Percentiles rank a stretch among this genome's conserved stretches.
These are phyloP conservation scores for Glomus cerebriforme DNA, from an alignment of 192 early-diverging fungal genomes.

Conservation along the genomic window DNA sequence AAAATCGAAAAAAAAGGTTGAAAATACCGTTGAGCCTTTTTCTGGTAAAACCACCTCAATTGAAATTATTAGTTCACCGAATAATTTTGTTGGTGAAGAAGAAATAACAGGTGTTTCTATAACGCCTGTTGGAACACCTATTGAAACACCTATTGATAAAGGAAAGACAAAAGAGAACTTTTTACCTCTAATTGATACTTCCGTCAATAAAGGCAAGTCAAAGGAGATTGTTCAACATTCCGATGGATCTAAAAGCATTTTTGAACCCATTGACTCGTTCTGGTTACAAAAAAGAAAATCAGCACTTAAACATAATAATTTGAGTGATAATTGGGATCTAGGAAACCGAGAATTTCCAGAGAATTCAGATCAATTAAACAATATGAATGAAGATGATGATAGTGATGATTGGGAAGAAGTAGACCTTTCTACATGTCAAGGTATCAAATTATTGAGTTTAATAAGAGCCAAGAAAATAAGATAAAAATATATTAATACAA, in stretches of 20 bases:
- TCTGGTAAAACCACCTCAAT: neutral
- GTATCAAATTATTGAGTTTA: neutral
- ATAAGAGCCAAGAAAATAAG: neutral
- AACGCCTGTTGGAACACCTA: neutral
- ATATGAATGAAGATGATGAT: conserved; percentile 38
- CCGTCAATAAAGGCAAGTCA: neutral
- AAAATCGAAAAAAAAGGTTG: neutral
- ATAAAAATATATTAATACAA: neutral
- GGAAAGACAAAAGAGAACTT: neutral
- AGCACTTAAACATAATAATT: neutral
- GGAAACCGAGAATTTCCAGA: neutral
- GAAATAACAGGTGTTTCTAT: neutral
- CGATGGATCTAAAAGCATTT: conserved; percentile 16
- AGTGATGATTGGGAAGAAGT: conserved; percentile 54
- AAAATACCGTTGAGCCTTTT: neutral
- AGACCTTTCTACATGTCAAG: conserved; percentile 26
- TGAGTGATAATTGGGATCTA: conserved; percentile 22
- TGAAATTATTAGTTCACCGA: neutral
- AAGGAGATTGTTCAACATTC: conserved; percentile 14
- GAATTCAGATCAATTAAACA: neutral
- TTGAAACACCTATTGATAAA: neutral
- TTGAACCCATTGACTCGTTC: conserved; percentile 23
- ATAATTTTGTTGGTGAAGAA: neutral
- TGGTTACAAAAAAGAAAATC: neutral
- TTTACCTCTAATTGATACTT: neutral